Conservation (phyloP, 2,329 filamentous ascomycete genomes). For the Aspergillus fischeri region DNA sequence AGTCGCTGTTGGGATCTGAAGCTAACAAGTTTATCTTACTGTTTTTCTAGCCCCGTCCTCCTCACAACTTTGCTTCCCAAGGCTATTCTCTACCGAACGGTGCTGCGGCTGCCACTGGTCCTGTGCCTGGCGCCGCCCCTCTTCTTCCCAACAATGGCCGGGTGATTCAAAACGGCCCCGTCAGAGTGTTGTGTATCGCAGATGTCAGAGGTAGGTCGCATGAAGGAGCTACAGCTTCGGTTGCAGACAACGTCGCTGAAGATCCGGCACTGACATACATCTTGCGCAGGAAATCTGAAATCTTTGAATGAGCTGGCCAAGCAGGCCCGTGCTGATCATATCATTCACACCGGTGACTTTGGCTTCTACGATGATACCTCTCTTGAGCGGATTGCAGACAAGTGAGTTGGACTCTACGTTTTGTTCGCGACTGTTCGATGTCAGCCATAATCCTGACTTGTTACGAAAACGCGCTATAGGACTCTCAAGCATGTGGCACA, state of each 20-base stretch:
- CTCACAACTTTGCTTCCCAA: constrained; percentile 41
- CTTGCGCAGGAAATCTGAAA: constrained; percentile 73
- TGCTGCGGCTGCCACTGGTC: constrained; percentile 32
- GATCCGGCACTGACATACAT: constrained; percentile 11
- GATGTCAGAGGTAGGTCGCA: constrained; percentile 45
- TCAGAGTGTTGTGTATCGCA: constrained; percentile 47
- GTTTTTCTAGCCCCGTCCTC: constrained; percentile 37
- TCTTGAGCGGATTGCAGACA: constrained; percentile 94
- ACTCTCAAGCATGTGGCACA: constrained; percentile 97
- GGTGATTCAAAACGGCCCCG: constrained; percentile 45
- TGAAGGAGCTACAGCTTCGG: constrained; percentile 8
- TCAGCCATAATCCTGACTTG: constrained; percentile 12
- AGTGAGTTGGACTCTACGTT: constrained; percentile 57
- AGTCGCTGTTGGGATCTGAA: not conserved
- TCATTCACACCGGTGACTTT: constrained; percentile 98
- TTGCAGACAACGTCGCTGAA: constrained; percentile 1
- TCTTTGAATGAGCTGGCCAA: constrained; percentile 96
- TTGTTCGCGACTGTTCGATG: constrained; percentile 3
- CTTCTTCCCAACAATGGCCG: constrained; percentile 49
- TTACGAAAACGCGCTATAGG: constrained; percentile 45
- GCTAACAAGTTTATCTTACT: constrained; percentile 18
- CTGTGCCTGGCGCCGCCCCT: constrained; percentile 44
- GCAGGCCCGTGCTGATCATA: constrained; percentile 91
- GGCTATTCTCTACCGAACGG: constrained; percentile 46
- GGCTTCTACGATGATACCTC: constrained; percentile 98